phyloP scores from a whole-genome alignment of 2,329 filamentous ascomycete genomes.

The Alternaria atra region DNA sequence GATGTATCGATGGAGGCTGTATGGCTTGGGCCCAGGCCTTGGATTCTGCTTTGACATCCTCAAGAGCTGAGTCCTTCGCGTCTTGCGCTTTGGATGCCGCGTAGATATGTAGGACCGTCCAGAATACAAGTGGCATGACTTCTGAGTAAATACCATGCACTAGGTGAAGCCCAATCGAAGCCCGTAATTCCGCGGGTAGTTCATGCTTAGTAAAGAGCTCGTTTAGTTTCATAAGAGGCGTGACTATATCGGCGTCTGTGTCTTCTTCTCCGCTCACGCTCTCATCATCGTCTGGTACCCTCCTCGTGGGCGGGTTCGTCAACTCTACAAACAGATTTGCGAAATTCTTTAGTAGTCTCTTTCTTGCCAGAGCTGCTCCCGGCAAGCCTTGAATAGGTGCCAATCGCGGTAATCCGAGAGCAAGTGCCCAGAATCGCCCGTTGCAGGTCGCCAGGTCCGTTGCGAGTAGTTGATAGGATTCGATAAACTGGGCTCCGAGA shows the following conservation, averaged over 20 bases:
- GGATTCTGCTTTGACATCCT: slow-evolving; percentile 40
- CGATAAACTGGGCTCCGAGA: slow-evolving; percentile 62
- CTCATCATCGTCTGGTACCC: slow-evolving; percentile 42
- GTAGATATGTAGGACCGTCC: slow-evolving; percentile 45
- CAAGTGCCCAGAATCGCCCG: slow-evolving; percentile 61
- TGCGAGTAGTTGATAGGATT: slow-evolving; percentile 55
- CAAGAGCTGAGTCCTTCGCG: slow-evolving; percentile 26
- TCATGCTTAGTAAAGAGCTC: slow-evolving; percentile 41
- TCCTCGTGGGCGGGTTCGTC: slow-evolving; percentile 38
- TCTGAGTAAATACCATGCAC: slow-evolving; percentile 41
- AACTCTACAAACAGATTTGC: slow-evolving; percentile 39
- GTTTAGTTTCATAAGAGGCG: slow-evolving; percentile 44
- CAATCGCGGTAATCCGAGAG: slow-evolving; percentile 65
- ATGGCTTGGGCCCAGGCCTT: slow-evolving; percentile 40
- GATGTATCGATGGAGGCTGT: slow-evolving; percentile 49
- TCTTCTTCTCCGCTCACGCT: slow-evolving; percentile 47
- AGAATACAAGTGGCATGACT: slow-evolving; percentile 45
- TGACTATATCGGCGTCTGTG: slow-evolving; percentile 45
- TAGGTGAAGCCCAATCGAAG: slow-evolving; percentile 41
- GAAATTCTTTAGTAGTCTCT: slow-evolving; percentile 41
- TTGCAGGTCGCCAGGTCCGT: slow-evolving; percentile 66
- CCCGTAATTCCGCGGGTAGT: slow-evolving; percentile 37
- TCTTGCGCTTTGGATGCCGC: slow-evolving; percentile 22
- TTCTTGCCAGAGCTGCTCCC: slow-evolving; percentile 45
- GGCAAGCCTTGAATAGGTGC: slow-evolving; percentile 60